Percentiles rank a stretch among this genome's conserved stretches.
Conservation (phyloP, 495 filamentous ascomycete genomes). For the Trichocladium antarcticum region DNA sequence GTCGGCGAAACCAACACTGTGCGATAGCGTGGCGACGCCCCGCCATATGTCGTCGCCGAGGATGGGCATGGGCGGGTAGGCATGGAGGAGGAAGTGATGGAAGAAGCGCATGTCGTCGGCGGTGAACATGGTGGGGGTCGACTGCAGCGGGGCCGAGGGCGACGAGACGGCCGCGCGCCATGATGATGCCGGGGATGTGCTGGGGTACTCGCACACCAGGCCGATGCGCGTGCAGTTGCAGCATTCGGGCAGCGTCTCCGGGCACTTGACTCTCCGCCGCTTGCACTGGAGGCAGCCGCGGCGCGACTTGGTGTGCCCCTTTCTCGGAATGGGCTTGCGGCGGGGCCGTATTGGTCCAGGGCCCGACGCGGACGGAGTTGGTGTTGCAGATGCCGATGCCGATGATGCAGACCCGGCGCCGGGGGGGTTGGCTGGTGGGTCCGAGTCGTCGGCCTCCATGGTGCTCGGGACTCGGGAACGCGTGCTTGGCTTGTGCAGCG, state of each 20-base stretch:
- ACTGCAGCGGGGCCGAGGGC: slow-evolving; percentile 2
- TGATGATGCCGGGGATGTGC: background rate
- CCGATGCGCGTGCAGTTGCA: slow-evolving; percentile 42
- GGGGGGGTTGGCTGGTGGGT: background rate
- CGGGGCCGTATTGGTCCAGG: slow-evolving; percentile 2
- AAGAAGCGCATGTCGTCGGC: slow-evolving; percentile 43
- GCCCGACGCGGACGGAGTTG: background rate
- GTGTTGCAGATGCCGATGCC: background rate
- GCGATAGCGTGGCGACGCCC: slow-evolving; percentile 36
- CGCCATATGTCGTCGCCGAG: slow-evolving; percentile 41
- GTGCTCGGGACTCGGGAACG: background rate
- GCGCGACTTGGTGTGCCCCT: slow-evolving; percentile 46
- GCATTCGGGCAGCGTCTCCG: slow-evolving; percentile 42
- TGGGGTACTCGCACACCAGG: slow-evolving; percentile 42
- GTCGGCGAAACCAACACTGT: slow-evolving; percentile 30
- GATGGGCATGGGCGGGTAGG: slow-evolving; percentile 45
- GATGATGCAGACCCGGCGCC: background rate
- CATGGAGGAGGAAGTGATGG: slow-evolving; percentile 44
- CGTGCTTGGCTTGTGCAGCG: background rate
- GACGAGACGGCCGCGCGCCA: too few species aligned
- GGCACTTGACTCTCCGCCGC: slow-evolving; percentile 45
- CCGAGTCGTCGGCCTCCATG: background rate
- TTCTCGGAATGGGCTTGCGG: slow-evolving; percentile 27
- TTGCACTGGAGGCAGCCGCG: slow-evolving; percentile 49
- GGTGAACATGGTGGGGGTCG: slow-evolving; percentile 26